Percentiles rank a stretch among this genome's conserved stretches.
phyloP scores from a whole-genome alignment of 495 filamentous ascomycete genomes.

The Sabuloglossum arenarium region DNA sequence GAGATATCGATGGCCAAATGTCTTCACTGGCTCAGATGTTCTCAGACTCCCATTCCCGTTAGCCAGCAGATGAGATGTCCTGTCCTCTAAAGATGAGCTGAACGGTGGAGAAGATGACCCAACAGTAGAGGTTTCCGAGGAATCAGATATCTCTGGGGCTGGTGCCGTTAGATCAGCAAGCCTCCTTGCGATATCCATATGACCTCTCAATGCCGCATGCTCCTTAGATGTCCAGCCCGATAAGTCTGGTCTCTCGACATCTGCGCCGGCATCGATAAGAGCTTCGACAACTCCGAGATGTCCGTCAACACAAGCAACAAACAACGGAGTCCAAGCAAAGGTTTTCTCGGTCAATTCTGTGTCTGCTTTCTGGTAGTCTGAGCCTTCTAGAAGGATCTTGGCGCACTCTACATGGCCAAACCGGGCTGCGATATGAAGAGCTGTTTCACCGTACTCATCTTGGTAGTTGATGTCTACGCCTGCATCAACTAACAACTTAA shows the following conservation, averaged over 20 bases:
- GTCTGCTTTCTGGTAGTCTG: constrained; percentile 44
- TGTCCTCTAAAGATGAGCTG: constrained; percentile 30
- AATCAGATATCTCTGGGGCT: constrained; percentile 18
- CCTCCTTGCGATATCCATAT: constrained; percentile 52
- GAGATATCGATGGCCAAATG: constrained; percentile 90
- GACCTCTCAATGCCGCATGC: constrained; percentile 75
- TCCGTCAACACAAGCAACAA: constrained; percentile 79
- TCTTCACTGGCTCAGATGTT: constrained; percentile 58
- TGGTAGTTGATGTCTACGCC: constrained; percentile 89
- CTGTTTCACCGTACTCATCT: constrained; percentile 82
- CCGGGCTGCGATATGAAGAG: constrained; percentile 77
- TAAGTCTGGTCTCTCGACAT: constrained; percentile 49
- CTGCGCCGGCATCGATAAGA: constrained; percentile 54
- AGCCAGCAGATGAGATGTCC: constrained; percentile 24
- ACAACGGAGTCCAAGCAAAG: constrained; percentile 85
- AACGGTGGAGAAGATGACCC: constrained; percentile 20
- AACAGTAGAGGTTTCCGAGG: constrained; percentile 16
- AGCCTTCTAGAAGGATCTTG: constrained; percentile 47
- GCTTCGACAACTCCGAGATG: constrained; percentile 44
- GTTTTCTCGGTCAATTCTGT: constrained; percentile 61
- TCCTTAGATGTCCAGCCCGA: constrained; percentile 94
- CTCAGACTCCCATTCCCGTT: constrained; percentile 21
- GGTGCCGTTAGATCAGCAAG: constrained; percentile 32
- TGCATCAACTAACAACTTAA: constrained; percentile 69
- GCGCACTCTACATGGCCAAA: constrained; percentile 72